Evolutionary conservation across 768 basidiomycete species (phyloP).

Genomic region (Pleurotus cornucopiae): DNA sequence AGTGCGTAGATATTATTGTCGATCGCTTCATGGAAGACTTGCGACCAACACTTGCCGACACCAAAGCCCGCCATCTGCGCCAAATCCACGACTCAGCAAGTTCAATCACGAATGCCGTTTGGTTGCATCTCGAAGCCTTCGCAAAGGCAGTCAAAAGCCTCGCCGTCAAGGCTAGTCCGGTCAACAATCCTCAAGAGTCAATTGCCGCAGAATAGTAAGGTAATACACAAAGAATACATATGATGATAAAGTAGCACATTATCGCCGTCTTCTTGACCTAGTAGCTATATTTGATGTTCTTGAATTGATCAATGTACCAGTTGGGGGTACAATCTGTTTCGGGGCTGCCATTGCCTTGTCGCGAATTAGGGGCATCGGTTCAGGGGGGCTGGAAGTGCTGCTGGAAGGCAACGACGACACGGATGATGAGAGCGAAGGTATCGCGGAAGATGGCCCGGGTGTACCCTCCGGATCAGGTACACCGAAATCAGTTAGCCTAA

Average conservation of each 20-base stretch:
- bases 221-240: not conserved
- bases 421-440: constrained; percentile 32
- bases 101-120: not conserved
- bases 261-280: constrained; percentile 27
- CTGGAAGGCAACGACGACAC: constrained; percentile 37
- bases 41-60: not conserved
- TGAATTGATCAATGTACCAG: constrained; percentile 37
- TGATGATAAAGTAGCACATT: constrained; percentile 11
- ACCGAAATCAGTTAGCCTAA: constrained; percentile 1
- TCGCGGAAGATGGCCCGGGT: constrained; percentile 15
- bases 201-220: not conserved
- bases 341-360: constrained; percentile 2
- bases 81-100: not conserved
- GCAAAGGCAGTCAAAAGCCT: not conserved
- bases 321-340: constrained; percentile 12
- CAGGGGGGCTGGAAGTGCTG: constrained; percentile 12
- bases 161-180: not conserved
- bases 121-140: not conserved
- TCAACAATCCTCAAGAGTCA: not conserved
- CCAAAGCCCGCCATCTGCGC: not conserved
- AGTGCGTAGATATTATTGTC: not conserved
- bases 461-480: constrained; percentile 6
- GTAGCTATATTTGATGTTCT: constrained; percentile 37
- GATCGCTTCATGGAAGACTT: constrained; percentile 2
- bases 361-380: constrained; percentile 14